These are phyloP conservation scores for Hypsizygus marmoreus DNA, from an alignment of 768 basidiomycete genomes.

Conservation along the genomic window DNA sequence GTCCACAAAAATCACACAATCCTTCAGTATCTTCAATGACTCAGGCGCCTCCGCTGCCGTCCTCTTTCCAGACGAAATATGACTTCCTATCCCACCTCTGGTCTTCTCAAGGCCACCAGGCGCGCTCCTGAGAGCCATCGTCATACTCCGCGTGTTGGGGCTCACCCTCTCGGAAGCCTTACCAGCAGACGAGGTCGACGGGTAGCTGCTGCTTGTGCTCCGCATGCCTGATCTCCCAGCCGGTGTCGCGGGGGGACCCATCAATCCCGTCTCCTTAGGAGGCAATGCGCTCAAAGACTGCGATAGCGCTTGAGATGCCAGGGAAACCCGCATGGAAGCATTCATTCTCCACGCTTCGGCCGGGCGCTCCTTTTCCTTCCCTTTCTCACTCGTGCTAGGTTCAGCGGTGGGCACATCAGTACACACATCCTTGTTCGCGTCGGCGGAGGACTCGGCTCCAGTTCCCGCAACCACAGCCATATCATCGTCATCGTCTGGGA, in stretches of 20 bases:
- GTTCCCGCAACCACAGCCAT: too few species aligned
- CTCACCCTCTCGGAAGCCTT: conserved; percentile 7
- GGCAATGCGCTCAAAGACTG: conserved; percentile 60
- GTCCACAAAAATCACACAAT: conserved; percentile 84
- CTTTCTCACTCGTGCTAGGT: conserved; percentile 26
- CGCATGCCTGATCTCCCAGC: conserved; percentile 32
- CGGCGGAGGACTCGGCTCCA: conserved; percentile 4
- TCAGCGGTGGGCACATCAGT: too few species aligned
- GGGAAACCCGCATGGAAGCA: conserved; percentile 55
- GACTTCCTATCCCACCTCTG: conserved; percentile 19
- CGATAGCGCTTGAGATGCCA: conserved; percentile 61
- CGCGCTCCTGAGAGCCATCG: conserved; percentile 11
- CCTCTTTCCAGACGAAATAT: conserved; percentile 21
- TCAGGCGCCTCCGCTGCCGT: conserved; percentile 23
- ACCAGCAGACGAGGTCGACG: conserved; percentile 13
- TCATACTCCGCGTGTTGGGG: conserved; percentile 11
- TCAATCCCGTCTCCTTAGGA: conserved; percentile 33
- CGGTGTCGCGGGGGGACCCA: conserved; percentile 55
- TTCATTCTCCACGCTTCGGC: conserved; percentile 31
- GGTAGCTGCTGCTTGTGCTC: conserved; percentile 42
- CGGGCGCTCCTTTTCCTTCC: conserved; percentile 34
- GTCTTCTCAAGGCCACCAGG: conserved; percentile 9
- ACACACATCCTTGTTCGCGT: background rate
- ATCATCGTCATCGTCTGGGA: conserved; percentile 15
- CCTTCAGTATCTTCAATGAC: conserved; percentile 59